Base-by-base conservation (phyloP, 148 eudicot genomes). In the Agrostemma githago region DNA sequence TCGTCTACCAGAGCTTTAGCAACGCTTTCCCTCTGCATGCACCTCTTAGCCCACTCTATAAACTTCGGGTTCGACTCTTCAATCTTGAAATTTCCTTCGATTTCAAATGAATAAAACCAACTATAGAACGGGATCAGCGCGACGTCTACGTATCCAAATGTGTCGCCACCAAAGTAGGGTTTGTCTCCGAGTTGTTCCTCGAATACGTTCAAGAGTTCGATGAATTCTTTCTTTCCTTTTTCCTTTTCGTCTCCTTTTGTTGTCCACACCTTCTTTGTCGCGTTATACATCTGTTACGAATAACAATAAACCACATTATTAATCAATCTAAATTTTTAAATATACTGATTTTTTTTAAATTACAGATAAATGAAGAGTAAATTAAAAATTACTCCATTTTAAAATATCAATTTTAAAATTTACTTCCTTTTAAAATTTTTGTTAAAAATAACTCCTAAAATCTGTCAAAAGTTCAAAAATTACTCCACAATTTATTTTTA, bases 31-130 rank as follows among this genome's bases (percentile, higher is more conserved):
- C 34, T 26, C 34, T 26, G 34, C 34, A 26, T 26, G 34, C 34
- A 26, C 34, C 34, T 26, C 34, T 26, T 26, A 26, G 34, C 34
- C 34, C 34, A 26, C 34, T 26, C 34, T 26, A 26, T 26, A 1
- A 26, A 26, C 34, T 26, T 26, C 0, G 34, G 34, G 34, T 26
- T 26, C 34, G 34, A 26, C 41, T 77, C 83, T 42, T 75, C 80
- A 12, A 85, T 53, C 43, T 54, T 79, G 78, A 83, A 81, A 57
- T 80, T 75, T 20, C 73, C 82, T 2, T 26, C 53, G 3, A 70
- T 62, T 74, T 87, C 90, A 41, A 75, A 82, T 1, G 79, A 46
- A 34, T 76, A 43, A 56, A 87, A 87, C 87, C 87, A 85, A 6
- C 79, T 8, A 1, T 26, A 26, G 1, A 26, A 26, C 34, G 34